Base-by-base conservation (phyloP, 2,329 filamentous ascomycete genomes). In the Metarhizium humberi region DNA sequence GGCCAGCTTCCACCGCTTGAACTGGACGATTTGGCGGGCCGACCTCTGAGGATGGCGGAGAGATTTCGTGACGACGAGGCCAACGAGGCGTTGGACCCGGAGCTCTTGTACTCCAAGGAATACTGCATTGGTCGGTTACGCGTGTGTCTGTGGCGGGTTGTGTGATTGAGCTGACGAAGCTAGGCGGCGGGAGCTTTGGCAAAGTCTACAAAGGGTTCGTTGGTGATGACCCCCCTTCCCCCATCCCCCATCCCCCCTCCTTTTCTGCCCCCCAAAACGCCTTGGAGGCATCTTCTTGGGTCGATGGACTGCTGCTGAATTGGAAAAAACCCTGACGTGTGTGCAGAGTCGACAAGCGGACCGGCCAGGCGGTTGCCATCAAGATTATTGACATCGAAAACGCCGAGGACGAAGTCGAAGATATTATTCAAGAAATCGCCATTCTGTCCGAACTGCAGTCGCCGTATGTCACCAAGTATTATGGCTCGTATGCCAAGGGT, bases 341-440 rank as follows among this genome's bases (percentile, higher is more conserved):
- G 5, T n/a, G 18, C 63, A 94, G 88, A 57, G 90, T 97, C 61
- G 92, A 97, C 75, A 95, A 94, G 68, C 85, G 90, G 52, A 95
- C 88, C 18, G 94, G 94, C 42, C 88, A 95, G 67, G 87, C 92
- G 13, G 94, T 99, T 52, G 94, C 94, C 32, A 99, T 99, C 77
- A 99, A 99, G 73, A 81, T 99, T 65, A 97, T 99, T 70, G 94
- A 99, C 67, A 94, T 99, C 62, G 94, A 99, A 73, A 96, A 94
- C 75, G 94, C 94, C 66, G 94, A 99, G 73, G 94, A 99, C 71
- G 94, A 99, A 74, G 92, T 99, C 63, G 94, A 97, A 75, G 94
- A 99, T 73, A 99, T 99, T 65, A 96, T 97, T 70, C 91, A 96
- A 70, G 94, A 99, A 74, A 97, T 99, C 63, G 91, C 92, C 62